Percentiles rank a stretch among this genome's conserved stretches.
These are phyloP conservation scores for Huntiella abstrusa DNA, from an alignment of 2,329 filamentous ascomycete genomes.

Conservation along the genomic window DNA sequence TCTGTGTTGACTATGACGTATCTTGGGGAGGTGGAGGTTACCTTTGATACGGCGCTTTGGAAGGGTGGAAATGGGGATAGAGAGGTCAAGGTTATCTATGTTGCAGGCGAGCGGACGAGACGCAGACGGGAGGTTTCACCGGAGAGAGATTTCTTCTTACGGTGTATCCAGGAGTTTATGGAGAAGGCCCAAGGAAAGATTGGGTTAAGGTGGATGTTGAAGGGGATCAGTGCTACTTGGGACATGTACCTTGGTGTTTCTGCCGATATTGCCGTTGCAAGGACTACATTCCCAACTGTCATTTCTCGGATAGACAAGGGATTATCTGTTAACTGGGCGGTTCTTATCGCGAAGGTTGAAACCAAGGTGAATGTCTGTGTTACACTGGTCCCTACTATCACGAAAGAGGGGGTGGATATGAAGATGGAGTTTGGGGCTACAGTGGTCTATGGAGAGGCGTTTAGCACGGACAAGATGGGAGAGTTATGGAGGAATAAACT, in stretches of 20 bases:
- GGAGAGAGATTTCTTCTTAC: conserved; percentile 58
- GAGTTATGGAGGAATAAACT: conserved; percentile 34
- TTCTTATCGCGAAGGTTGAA: conserved; percentile 44
- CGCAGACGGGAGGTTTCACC: conserved; percentile 36
- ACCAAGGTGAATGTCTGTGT: conserved; percentile 51
- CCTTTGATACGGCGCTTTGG: conserved; percentile 50
- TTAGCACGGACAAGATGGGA: conserved; percentile 56
- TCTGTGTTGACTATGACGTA: conserved; percentile 56
- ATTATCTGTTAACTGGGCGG: conserved; percentile 38
- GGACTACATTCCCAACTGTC: conserved; percentile 44
- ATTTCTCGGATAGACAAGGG: conserved; percentile 23
- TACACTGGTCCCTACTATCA: conserved; percentile 29
- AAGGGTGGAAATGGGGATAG: conserved; percentile 26
- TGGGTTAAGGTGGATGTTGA: conserved; percentile 30
- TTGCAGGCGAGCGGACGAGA: conserved; percentile 37
- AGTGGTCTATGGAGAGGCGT: conserved; percentile 60
- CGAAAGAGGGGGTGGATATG: conserved; percentile 33
- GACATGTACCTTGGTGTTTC: conserved; percentile 40
- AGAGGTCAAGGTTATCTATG: conserved; percentile 51
- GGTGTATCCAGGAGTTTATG: conserved; percentile 49
- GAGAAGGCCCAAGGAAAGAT: conserved; percentile 38
- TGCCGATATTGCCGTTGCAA: conserved; percentile 41
- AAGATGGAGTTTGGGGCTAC: conserved; percentile 33
- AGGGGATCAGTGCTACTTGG: conserved; percentile 44
- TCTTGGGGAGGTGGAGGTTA: conserved; percentile 50